Evolutionary conservation across 345 rosid species (phyloP).

Genomic region (Citrus trifoliata): DNA sequence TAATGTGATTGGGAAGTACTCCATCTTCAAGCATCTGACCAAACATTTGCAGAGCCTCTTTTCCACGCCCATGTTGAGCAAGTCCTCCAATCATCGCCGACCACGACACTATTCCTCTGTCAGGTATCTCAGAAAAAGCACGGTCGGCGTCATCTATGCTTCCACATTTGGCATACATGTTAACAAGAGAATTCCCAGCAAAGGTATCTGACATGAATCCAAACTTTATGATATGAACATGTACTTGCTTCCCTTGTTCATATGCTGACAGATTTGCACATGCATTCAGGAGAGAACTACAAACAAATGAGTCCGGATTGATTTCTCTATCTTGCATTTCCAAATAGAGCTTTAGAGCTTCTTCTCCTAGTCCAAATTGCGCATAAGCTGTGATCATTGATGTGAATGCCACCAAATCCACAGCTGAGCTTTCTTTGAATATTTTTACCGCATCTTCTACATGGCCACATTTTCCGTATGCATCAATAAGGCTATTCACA

Average conservation of each 20-base stretch:
- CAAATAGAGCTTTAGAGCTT: constrained; percentile 51
- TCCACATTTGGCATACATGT: constrained; percentile 67
- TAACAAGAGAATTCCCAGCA: constrained; percentile 64
- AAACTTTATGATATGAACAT: constrained; percentile 48
- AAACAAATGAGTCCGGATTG: constrained; percentile 58
- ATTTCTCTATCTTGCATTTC: constrained; percentile 38
- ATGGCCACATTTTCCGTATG: constrained; percentile 53
- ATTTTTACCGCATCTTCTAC: constrained; percentile 39
- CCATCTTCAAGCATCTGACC: constrained; percentile 46
- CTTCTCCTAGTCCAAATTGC: constrained; percentile 64
- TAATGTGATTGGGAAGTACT: constrained; percentile 52
- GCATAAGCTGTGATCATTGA: constrained; percentile 54
- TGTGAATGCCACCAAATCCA: constrained; percentile 50
- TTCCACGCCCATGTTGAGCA: constrained; percentile 59
- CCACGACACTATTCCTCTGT: constrained; percentile 64
- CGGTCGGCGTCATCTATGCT: constrained; percentile 53
- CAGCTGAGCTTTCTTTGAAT: constrained; percentile 30
- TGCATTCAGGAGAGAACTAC: constrained; percentile 60
- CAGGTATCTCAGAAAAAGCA: constrained; percentile 45
- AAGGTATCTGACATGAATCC: constrained; percentile 52
- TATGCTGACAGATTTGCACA: constrained; percentile 64
- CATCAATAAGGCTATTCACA: constrained; percentile 53
- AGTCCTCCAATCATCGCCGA: constrained; percentile 59
- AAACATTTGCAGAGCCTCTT: constrained; percentile 42
- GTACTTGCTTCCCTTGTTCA: constrained; percentile 70